Evolutionary conservation across 805 yeast species (phyloP).

Genomic region (Schizosaccharomyces octosporus): DNA sequence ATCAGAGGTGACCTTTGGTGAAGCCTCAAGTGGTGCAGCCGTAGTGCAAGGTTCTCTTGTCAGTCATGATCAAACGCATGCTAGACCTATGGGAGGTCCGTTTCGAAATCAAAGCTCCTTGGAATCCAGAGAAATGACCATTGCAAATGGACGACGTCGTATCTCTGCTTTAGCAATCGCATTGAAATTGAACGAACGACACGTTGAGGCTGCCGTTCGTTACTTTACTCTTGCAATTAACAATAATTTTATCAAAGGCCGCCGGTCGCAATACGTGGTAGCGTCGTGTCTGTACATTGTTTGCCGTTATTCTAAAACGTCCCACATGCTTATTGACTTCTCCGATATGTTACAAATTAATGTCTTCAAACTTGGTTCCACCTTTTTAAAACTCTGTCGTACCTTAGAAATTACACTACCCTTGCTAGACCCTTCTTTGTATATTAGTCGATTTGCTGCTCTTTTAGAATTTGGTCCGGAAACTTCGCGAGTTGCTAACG

Average conservation of each 20-base stretch:
- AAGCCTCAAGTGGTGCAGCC: constrained; percentile 80
- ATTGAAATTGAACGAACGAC: constrained; percentile 55
- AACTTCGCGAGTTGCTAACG: constrained; percentile 47
- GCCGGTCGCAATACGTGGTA: constrained; percentile 81
- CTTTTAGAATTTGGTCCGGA: constrained; percentile 57
- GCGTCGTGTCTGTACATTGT: constrained; percentile 90
- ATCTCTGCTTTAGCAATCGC: constrained; percentile 61
- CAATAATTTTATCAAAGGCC: constrained; percentile 85
- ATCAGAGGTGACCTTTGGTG: constrained; percentile 84
- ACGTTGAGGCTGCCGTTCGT: constrained; percentile 63
- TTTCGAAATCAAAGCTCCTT: constrained; percentile 11
- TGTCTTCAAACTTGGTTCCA: constrained; percentile 86
- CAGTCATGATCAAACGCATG: constrained; percentile 21
- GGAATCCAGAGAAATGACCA: constrained; percentile 73
- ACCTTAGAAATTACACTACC: constrained; percentile 36
- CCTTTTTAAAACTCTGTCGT: constrained; percentile 80
- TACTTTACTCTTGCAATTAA: constrained; percentile 77
- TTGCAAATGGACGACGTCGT: constrained; percentile 51
- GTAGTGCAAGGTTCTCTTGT: constrained; percentile 86
- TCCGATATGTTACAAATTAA: constrained; percentile 72
- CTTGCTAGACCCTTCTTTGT: constrained; percentile 78
- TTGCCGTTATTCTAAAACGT: constrained; percentile 73
- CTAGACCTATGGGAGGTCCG: constrained; percentile 13
- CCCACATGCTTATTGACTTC: constrained; percentile 88
- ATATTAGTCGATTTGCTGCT: constrained; percentile 82